Base-by-base conservation (phyloP, 2,329 filamentous ascomycete genomes). In the Aspergillus aculeatus region DNA sequence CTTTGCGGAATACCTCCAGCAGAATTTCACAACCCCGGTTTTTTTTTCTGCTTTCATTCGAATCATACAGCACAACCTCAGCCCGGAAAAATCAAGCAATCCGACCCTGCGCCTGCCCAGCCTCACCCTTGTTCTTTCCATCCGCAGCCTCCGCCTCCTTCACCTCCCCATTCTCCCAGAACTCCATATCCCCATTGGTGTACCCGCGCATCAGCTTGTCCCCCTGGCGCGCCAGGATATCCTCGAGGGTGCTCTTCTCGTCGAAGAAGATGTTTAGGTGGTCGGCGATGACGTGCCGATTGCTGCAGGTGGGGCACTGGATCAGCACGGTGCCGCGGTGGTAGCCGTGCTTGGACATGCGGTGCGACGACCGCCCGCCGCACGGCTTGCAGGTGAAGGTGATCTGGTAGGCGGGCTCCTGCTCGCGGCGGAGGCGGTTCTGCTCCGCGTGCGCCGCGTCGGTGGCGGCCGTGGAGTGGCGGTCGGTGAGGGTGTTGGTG, bases 381-480 rank as follows among this genome's bases (percentile, higher is more conserved):
- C 95, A 99, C 32, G 91, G 91, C 60, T 90, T 88, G 83, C 95
- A 99, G 66, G 95, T 99, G 75, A 99, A 97, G 53, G 88, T 90
- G 65, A 99, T 83, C 67, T 92, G 84, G 78, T 98, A 99, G 59
- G 90, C 86, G 1, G 91, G 91, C 66, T 86, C 72, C 62, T 77
- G 63, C 62, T 75, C 68, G 63, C 77, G 69, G 62, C 76, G 69
- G 54, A 71, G 59, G 67, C 72, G 65, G 65, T 76, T 76, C 53
- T 68, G 63, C 44, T 75, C 75, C 41, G 69, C 69, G 56, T 74
- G 68, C 57, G 71, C 64, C 53, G 73, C 67, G 58, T 74, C 71
- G 32, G 66, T 69, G 59, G 74, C 62, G 24, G 67, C 57, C 59
- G 63, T 59, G 44, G 62, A 23, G 47, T 64, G 49, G 24, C 69